Base-by-base conservation (phyloP, 2,329 filamentous ascomycete species). In the Beauveria varroae region DNA sequence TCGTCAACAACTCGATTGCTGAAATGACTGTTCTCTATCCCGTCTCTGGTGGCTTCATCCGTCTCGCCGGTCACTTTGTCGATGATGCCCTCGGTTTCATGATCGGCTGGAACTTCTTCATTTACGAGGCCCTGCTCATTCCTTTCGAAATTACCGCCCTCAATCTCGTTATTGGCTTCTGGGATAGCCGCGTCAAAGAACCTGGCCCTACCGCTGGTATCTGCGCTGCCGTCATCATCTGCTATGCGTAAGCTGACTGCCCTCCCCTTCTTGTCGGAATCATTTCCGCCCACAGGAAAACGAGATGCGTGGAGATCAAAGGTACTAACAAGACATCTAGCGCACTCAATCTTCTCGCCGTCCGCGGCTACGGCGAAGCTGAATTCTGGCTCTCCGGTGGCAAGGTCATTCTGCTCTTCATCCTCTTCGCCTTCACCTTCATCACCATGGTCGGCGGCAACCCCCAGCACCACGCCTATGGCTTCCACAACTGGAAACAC, bases 391-490 rank as follows among this genome's bases (percentile, higher is more conserved):
- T 86, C 3, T 81, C 82, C 2, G 75, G 74, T 44, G 85, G 85
- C 64, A 89, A 90, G 70, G 79, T 89, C 40, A 71, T 89, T 24
- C 78, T 90, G 52, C 88, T 88, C 66, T 76, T 86, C 63, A 84
- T 86, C 14, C 77, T 90, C 58, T 87, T 91, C 71, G 74, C 79
- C 68, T 92, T 88, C 73, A 92, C 90, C n/a, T 89, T 93, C 69
- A 80, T 93, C 66, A 86, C 85, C 54, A 91, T 92, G 87, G 77
- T 91, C 8, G 90, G 89, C 41, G 90, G 88, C 34, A 93, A 93
- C 66, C 90, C 90, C 0, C 70, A 85, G 6, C 76, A 83, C 53
- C 86, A 89, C 67, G 78, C 84, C 1, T 90, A 86, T 68, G 88
- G 88, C 22, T 91, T 91, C 70, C 79, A 87, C 20, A 85, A 86